phyloP scores from a whole-genome alignment of 2,329 filamentous ascomycete species.

The Colletotrichum sp. region DNA sequence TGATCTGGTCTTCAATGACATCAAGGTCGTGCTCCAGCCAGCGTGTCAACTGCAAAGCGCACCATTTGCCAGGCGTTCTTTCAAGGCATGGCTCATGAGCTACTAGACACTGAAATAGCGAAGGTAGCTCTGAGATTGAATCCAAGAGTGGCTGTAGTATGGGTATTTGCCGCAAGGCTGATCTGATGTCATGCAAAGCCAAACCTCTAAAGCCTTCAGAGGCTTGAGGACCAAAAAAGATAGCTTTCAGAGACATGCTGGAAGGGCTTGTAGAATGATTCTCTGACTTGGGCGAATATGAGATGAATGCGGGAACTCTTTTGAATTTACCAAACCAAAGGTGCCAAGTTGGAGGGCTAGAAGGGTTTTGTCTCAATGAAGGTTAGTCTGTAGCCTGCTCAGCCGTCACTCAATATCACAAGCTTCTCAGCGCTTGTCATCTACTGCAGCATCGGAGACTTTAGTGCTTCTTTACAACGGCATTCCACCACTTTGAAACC shows the following conservation, averaged over 20 bases:
- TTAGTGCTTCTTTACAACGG: not conserved
- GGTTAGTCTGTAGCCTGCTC: not conserved
- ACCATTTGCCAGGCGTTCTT: not conserved
- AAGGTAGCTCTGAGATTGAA: not conserved
- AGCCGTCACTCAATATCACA: not conserved
- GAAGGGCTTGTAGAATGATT: not conserved
- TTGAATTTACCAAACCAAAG: not conserved
- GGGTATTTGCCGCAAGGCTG: not conserved
- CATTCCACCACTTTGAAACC: not conserved
- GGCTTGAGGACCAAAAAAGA: not conserved
- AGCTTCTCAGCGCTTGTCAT: not conserved
- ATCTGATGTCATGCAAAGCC: not conserved
- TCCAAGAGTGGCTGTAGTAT: not conserved
- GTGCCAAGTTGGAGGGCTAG: not conserved
- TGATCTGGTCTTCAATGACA: not conserved
- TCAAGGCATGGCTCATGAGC: not conserved
- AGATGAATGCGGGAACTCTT: not conserved
- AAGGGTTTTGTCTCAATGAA: not conserved
- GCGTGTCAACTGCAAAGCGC: not conserved
- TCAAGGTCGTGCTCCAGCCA: not conserved
- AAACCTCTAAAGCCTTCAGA: not conserved
- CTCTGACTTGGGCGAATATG: not conserved
- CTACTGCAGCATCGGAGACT: not conserved
- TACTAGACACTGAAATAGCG: not conserved
- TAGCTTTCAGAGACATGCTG: not conserved